Base-by-base conservation (phyloP, 495 filamentous ascomycete genomes). In the Tuber aestivum region DNA sequence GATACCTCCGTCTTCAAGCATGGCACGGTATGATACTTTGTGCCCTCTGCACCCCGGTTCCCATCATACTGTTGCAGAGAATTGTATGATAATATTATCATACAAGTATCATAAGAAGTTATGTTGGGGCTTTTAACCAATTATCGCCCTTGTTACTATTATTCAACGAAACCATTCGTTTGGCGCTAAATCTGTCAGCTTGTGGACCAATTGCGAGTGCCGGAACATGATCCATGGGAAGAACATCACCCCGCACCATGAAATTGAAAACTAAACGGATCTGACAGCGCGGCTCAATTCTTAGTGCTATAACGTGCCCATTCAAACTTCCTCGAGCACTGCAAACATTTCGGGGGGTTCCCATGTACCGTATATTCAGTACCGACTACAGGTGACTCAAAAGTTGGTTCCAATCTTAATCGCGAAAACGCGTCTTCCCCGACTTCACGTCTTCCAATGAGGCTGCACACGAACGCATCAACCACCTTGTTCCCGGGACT, bases 361-460 rank as follows among this genome's bases (percentile, higher is more conserved):
- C 56, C 27, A 65, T 65, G 27, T 35, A n/a, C n/a, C n/a, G n/a
- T n/a, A 65, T 65, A 65, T 65, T 65, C 3, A 65, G 20, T 6
- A 35, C 27, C 5, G 27, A 35, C 8, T 7, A 14, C 35, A 18
- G 18, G 56, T 65, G 56, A 32, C 16, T 14, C 27, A 35, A 27
- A 18, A 65, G 56, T 16, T 35, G 27, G 48, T 12, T 56, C 48
- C 48, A 12, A 0, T 56, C 23, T n/a, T 3, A 61, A 27, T 65
- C 56, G 12, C 56, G 56, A 65, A 35, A 65, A 65, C 56, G 56
- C 56, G 56, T 65, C 56, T 65, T 56, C 56, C 56, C 56, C 56
- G 27, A 65, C 27, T 35, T 35, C 56, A 65, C 56, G 56, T 35
- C 56, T 65, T 18, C 20, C 8, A 14, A 65, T 65, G 56, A 32